Evolutionary conservation across 169 alveolate genomes (phyloP).

Genomic region (Hammondia hammondi): DNA sequence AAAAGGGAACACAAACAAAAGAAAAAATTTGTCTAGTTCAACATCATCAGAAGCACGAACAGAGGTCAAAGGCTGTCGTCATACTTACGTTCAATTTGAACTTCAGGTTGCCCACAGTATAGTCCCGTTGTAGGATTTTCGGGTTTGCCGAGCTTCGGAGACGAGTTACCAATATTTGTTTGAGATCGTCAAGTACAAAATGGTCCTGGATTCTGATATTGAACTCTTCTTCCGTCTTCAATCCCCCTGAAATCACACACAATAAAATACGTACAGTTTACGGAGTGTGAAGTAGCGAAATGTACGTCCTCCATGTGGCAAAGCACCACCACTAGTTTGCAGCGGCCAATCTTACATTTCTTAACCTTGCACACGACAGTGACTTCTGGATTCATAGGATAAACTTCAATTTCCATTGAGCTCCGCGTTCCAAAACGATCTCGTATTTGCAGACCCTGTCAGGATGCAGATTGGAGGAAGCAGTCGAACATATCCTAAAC

Average conservation of each 20-base stretch:
- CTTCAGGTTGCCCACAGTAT: neutral
- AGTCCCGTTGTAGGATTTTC: neutral
- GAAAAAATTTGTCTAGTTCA: neutral
- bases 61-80: neutral
- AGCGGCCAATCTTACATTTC: slow-evolving; percentile 23
- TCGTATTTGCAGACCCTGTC: slow-evolving; percentile 40
- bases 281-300: neutral
- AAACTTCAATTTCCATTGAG: slow-evolving; percentile 44
- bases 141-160: neutral
- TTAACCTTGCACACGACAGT: slow-evolving; percentile 15
- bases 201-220: slow-evolving; percentile 2
- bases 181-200: neutral
- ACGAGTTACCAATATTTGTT: neutral
- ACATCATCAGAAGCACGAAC: neutral
- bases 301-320: neutral
- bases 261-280: too few species aligned
- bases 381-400: neutral
- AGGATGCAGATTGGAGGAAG: neutral
- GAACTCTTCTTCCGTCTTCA: neutral
- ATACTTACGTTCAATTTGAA: slow-evolving; percentile 25
- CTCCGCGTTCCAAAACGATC: slow-evolving; percentile 28
- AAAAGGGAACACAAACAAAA: neutral
- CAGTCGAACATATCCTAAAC: too few species aligned
- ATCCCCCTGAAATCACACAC: slow-evolving; percentile 17
- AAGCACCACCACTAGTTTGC: neutral